Percentiles rank a stretch among this genome's conserved stretches.
phyloP scores from a whole-genome alignment of 2,329 filamentous ascomycete species.

The Apiospora sp. region DNA sequence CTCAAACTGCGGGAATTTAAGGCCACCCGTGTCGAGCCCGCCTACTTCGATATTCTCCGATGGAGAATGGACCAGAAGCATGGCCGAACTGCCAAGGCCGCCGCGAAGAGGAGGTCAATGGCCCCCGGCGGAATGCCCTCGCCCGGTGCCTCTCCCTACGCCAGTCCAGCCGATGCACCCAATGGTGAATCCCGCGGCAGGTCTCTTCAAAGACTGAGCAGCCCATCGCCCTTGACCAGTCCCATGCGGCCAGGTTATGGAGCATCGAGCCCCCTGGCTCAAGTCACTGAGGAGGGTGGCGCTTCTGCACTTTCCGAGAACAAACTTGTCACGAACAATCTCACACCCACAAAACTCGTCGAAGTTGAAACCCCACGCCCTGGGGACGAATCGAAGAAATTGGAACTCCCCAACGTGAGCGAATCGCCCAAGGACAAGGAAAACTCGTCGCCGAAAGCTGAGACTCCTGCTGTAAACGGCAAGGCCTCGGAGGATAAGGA shows the following conservation, averaged over 20 bases:
- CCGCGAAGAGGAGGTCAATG: constrained; percentile 62
- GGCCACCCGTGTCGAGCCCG: constrained; percentile 85
- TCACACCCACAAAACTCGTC: constrained; percentile 59
- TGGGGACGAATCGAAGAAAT: constrained; percentile 52
- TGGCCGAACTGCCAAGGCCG: constrained; percentile 65
- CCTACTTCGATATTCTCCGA: constrained; percentile 92
- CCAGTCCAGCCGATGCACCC: constrained; percentile 67
- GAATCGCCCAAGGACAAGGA: constrained; percentile 49
- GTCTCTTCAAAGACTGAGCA: constrained; percentile 73
- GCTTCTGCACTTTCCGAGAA: constrained; percentile 38
- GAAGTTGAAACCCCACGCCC: constrained; percentile 63
- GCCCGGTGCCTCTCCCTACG: constrained; percentile 66
- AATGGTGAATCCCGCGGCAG: constrained; percentile 69
- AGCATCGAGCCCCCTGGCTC: constrained; percentile 75
- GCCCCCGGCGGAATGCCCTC: constrained; percentile 53
- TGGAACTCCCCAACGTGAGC: constrained; percentile 44
- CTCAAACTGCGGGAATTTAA: constrained; percentile 94
- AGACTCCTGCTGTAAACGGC: constrained; percentile 40
- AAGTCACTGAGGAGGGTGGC: constrained; percentile 73
- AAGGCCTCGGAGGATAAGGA: constrained; percentile 52
- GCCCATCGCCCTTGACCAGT: constrained; percentile 68
- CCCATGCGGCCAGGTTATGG: constrained; percentile 69
- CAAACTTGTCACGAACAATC: constrained; percentile 41
- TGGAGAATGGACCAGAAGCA: constrained; percentile 98
- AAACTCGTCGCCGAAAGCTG: constrained; percentile 39